phyloP scores from a whole-genome alignment of 345 rosid genomes.

The Eucalyptus regnans region DNA sequence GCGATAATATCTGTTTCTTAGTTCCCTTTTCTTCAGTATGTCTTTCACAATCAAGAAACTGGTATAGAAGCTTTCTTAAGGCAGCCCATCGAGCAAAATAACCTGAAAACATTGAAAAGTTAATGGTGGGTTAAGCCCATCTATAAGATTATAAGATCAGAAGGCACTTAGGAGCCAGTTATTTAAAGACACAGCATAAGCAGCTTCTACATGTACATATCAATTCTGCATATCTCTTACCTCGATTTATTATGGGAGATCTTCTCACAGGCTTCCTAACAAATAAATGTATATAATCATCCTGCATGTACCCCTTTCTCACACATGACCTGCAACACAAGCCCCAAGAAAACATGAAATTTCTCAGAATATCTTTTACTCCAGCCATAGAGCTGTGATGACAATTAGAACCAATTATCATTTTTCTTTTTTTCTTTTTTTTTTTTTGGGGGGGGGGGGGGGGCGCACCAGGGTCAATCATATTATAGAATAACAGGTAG shows the following conservation, averaged over 20 bases:
- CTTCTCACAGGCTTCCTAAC: constrained; percentile 83
- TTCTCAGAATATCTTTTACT: neutral
- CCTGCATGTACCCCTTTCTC: constrained; percentile 79
- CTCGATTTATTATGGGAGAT: constrained; percentile 92
- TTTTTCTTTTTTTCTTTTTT: neutral
- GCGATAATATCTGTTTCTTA: constrained; percentile 82
- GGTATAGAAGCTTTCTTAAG: constrained; percentile 62
- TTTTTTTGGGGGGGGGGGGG: neutral
- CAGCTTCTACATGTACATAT: neutral
- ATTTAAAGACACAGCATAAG: neutral
- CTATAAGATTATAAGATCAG: neutral
- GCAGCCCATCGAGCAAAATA: constrained; percentile 98
- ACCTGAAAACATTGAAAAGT: constrained; percentile 21
- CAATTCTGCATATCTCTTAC: constrained; percentile 12
- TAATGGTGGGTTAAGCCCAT: neutral
- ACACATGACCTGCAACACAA: constrained; percentile 68
- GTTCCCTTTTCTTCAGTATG: constrained; percentile 1
- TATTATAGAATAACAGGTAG: neutral
- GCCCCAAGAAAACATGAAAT: neutral
- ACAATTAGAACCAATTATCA: neutral
- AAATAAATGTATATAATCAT: constrained; percentile 75
- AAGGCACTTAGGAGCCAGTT: neutral
- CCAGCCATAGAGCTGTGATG: neutral
- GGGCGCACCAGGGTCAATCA: neutral
- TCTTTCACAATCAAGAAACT: constrained; percentile 52